Conservation (phyloP, 2,329 filamentous ascomycete genomes). For the Colletotrichum orchidophilum region DNA sequence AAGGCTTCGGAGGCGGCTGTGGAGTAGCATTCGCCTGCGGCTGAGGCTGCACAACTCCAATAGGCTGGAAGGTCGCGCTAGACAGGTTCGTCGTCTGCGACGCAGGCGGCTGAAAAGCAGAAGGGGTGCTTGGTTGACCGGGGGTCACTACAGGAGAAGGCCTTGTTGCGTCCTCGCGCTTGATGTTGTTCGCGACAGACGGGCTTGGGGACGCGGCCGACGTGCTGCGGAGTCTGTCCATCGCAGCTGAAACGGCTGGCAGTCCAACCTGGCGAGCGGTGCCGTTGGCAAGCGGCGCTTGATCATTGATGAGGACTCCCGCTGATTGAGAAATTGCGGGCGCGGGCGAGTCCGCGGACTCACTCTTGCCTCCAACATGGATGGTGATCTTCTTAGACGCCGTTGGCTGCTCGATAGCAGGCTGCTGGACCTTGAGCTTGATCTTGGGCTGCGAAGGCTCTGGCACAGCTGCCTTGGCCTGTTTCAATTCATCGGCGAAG, state of each 20-base stretch:
- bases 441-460: slow-evolving; percentile 81
- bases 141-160: slow-evolving; percentile 44
- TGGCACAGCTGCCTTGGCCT: slow-evolving; percentile 76
- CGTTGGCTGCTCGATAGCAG: slow-evolving; percentile 40
- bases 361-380: slow-evolving; percentile 70
- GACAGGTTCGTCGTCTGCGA: slow-evolving; percentile 34
- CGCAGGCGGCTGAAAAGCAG: slow-evolving; percentile 27
- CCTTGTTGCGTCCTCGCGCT: slow-evolving; percentile 47
- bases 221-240: slow-evolving; percentile 44
- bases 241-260: slow-evolving; percentile 26
- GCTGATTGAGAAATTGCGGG: slow-evolving; percentile 48
- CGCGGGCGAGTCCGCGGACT: slow-evolving; percentile 61
- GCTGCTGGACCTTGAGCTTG: slow-evolving; percentile 76
- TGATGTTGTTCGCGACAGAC: slow-evolving; percentile 44
- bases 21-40: slow-evolving; percentile 42
- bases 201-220: slow-evolving; percentile 58
- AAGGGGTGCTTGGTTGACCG: slow-evolving; percentile 33
- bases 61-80: slow-evolving; percentile 35
- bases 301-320: slow-evolving; percentile 45
- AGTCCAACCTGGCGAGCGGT: slow-evolving; percentile 23
- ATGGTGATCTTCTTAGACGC: slow-evolving; percentile 75
- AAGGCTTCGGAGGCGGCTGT: slow-evolving; percentile 43
- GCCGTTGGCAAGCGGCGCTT: slow-evolving; percentile 43
- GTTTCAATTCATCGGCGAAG: slow-evolving; percentile 73
- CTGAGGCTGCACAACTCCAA: slow-evolving; percentile 35